Conservation (phyloP, 306 rosid genomes). For the Begonia loranthoides region DNA sequence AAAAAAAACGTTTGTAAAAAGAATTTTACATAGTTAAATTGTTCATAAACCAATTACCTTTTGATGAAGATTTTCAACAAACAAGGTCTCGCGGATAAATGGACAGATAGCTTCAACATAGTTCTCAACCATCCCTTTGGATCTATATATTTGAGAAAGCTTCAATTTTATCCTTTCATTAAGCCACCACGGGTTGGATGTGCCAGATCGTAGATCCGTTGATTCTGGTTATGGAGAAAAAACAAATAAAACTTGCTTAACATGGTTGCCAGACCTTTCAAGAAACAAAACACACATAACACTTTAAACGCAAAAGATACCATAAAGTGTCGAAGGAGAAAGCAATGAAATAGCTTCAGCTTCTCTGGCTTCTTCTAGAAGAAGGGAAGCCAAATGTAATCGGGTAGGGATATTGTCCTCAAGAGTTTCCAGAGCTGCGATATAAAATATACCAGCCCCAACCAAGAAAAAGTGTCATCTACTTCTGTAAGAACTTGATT, state of each 20-base stretch:
- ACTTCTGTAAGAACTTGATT: neutral
- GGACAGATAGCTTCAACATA: conserved; percentile 30
- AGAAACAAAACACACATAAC: conserved; percentile 13
- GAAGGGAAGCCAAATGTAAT: conserved; percentile 66
- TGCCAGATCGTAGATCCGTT: conserved; percentile 30
- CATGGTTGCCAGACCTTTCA: conserved; percentile 5
- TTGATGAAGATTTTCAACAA: conserved; percentile 23
- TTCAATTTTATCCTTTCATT: conserved; percentile 36
- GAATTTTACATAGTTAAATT: neutral
- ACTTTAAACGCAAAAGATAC: conserved; percentile 16
- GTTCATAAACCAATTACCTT: conserved; percentile 17
- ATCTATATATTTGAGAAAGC: conserved; percentile 29
- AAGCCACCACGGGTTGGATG: conserved; percentile 68
- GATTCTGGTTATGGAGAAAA: conserved; percentile 24
- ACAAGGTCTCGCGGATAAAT: conserved; percentile 27
- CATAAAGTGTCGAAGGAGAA: conserved; percentile 47
- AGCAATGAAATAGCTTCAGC: conserved; percentile 71
- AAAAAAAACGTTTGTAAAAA: neutral
- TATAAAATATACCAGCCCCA: conserved; percentile 14
- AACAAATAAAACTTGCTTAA: conserved; percentile 5
- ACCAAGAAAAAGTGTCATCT: neutral
- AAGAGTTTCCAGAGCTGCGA: conserved; percentile 50
- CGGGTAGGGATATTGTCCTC: conserved; percentile 60
- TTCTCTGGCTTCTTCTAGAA: conserved; percentile 62
- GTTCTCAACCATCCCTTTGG: conserved; percentile 29